Conservation (phyloP, 805 yeast genomes). For the Lachancea sp. region DNA sequence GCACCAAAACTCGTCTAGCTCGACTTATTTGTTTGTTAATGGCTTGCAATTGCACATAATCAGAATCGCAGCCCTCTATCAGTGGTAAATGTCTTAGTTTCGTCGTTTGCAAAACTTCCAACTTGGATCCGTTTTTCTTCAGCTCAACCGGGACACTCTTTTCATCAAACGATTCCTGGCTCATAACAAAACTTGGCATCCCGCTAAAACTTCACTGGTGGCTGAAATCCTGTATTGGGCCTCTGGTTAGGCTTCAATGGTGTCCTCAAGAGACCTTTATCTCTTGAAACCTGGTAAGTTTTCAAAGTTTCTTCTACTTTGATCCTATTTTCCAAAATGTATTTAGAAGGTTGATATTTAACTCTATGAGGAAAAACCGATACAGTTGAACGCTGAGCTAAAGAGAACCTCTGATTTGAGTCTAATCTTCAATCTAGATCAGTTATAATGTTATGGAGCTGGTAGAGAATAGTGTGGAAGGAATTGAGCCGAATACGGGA, state of each 20-base stretch:
- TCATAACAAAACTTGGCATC: constrained; percentile 7
- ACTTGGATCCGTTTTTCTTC: constrained; percentile 2
- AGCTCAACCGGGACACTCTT: constrained; percentile 6
- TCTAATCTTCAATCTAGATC: too few species aligned
- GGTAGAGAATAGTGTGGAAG: not conserved
- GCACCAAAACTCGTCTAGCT: constrained; percentile 48
- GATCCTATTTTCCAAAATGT: not conserved
- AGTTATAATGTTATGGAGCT: not conserved
- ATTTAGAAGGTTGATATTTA: not conserved
- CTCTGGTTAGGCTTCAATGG: too few species aligned
- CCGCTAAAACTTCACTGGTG: too few species aligned
- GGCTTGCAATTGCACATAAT: constrained; percentile 11
- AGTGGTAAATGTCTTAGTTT: constrained; percentile 4
- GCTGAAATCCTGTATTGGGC: too few species aligned
- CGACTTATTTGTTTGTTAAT: constrained; percentile 26
- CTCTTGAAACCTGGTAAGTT: not conserved
- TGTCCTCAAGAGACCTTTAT: not conserved
- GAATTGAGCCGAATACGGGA: not conserved
- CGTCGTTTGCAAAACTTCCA: constrained; percentile 1
- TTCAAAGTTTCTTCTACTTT: not conserved
- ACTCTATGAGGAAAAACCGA: constrained; percentile 1
- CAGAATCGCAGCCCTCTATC: not conserved
- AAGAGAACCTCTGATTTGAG: too few species aligned
- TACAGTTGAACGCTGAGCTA: not conserved
- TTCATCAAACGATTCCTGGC: constrained; percentile 11